Evolutionary conservation across 257 asterid genomes (phyloP).

Genomic region (Solanum microdontum): DNA sequence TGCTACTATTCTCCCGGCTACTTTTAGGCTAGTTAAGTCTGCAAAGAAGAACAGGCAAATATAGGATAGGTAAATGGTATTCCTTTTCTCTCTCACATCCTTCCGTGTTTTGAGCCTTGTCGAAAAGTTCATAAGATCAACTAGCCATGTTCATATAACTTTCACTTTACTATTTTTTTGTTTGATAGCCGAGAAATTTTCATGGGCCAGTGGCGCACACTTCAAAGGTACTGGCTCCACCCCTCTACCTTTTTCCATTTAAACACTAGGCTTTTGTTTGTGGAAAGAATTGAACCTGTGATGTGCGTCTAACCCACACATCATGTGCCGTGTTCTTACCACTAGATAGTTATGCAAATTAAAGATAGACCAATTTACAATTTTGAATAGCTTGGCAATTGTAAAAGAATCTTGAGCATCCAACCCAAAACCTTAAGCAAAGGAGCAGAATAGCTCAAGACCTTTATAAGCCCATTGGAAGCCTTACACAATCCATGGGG

Average conservation of each 20-base stretch:
- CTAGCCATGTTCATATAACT: background rate
- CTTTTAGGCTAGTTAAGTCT: background rate
- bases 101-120: background rate
- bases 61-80: background rate
- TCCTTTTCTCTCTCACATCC: background rate
- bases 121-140: background rate
- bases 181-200: background rate
- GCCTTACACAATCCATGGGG: background rate
- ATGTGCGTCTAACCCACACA: background rate
- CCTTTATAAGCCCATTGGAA: background rate
- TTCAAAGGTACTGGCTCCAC: background rate
- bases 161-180: background rate
- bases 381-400: background rate
- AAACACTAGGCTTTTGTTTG: background rate
- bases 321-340: background rate
- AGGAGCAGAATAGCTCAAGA: background rate
- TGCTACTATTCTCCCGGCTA: background rate
- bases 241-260: background rate
- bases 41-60: background rate
- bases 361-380: background rate
- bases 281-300: background rate
- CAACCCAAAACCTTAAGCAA: background rate
- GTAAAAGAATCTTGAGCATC: background rate
- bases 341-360: background rate
- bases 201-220: background rate